A percentile compares a stretch with the other conserved stretches of the same genome.
These are phyloP conservation scores for Kodamaea fukazawae DNA, from an alignment of 805 yeast species.

Conservation along the genomic window DNA sequence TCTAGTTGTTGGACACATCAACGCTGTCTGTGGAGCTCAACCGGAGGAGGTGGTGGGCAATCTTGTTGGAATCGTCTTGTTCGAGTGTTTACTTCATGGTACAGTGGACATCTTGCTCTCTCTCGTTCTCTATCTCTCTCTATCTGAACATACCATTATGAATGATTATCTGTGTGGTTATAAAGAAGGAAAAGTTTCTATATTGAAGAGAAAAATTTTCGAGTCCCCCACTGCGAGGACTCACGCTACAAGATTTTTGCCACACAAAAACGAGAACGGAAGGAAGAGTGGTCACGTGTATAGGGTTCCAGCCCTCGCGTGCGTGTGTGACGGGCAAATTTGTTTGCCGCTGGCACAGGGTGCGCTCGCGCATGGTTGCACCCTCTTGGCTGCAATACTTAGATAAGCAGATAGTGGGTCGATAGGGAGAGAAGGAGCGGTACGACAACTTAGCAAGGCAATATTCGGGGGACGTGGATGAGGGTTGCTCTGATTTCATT, in stretches of 20 bases:
- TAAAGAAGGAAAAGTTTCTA: slow-evolving; percentile 8
- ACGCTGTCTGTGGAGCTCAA: not conserved
- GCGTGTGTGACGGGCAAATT: no score
- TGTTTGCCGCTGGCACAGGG: no score
- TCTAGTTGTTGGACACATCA: not conserved
- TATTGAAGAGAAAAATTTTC: slow-evolving; percentile 14
- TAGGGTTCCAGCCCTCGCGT: not conserved
- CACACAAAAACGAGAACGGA: not conserved
- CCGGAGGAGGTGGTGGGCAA: no score
- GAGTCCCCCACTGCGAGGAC: not conserved
- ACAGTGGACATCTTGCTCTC: no score
- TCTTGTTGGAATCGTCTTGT: no score
- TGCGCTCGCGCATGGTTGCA: no score
- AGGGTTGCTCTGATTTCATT: no score
- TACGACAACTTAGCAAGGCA: not conserved
- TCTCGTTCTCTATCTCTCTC: no score
- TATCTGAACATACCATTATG: slow-evolving; percentile 46
- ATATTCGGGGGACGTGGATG: no score
- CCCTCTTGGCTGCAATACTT: not conserved
- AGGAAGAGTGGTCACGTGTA: not conserved
- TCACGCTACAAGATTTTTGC: not conserved
- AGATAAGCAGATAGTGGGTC: no score
- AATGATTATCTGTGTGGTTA: slow-evolving; percentile 19
- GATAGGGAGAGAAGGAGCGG: no score
- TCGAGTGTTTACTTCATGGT: no score